Conservation (phyloP, 805 yeast species). For the Candida sakaeoensis region DNA sequence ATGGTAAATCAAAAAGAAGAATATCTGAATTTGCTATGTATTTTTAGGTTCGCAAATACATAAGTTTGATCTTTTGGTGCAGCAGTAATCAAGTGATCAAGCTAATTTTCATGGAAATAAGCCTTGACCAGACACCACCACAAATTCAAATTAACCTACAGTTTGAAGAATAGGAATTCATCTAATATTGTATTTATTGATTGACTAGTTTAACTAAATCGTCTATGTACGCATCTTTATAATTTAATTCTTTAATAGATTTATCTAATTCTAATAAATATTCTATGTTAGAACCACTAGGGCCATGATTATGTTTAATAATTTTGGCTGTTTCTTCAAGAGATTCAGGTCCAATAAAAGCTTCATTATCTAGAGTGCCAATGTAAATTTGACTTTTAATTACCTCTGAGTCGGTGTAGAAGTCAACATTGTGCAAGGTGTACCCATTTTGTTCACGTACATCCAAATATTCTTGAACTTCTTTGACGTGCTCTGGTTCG, state of each 20-base stretch:
- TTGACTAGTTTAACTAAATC: conserved; percentile 20
- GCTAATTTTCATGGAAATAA: too few relatives aligned
- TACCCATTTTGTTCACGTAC: conserved; percentile 89
- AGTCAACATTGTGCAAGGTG: conserved; percentile 61
- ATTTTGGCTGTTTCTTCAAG: conserved; percentile 55
- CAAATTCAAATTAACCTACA: too few relatives aligned
- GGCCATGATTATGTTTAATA: conserved; percentile 60
- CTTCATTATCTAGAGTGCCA: conserved; percentile 75
- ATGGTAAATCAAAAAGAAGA: too few relatives aligned
- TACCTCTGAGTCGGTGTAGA: conserved; percentile 40
- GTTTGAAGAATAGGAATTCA: too few relatives aligned
- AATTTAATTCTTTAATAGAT: conserved; percentile 35
- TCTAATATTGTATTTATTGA: too few relatives aligned
- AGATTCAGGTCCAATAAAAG: conserved; percentile 81
- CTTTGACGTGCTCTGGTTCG: conserved; percentile 49
- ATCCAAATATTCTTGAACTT: conserved; percentile 69
- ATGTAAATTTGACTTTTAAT: conserved; percentile 69
- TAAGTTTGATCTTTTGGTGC: too few relatives aligned
- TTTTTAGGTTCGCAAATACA: too few relatives aligned
- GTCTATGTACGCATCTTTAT: conserved; percentile 34
- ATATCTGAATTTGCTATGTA: too few relatives aligned
- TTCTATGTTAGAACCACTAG: conserved; percentile 77
- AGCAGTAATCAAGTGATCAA: too few relatives aligned
- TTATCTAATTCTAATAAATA: conserved; percentile 55
- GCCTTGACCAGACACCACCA: too few relatives aligned